Evolutionary conservation across 371 early-diverging fungal species (phyloP), one percentile per base, ranked within the genome.

Genomic region (Mucor racemosus): DNA sequence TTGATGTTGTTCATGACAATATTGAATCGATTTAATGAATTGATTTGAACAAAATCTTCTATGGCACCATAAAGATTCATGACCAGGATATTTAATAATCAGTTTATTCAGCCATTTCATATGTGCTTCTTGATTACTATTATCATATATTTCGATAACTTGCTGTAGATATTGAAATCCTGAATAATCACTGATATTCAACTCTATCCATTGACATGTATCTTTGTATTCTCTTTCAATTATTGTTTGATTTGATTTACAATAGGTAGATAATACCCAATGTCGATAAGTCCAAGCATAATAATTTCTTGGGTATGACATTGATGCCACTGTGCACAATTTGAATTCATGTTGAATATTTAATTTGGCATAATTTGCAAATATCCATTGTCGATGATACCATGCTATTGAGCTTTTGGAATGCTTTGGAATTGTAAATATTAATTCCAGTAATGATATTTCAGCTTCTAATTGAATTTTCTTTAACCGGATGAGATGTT

Each of bases 51-150:
- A 82, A 60, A 80, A 85, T 40, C 89, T 81, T 39, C 80, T 73
- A 71, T 88, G 87, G 42, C 77, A 84, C 89, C 89, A 88, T 21
- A 87, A 59, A 0, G 86, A 72, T 66, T 87, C 87, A 58, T 88
- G 85, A 11, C 86, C 86, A 8, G 87, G 87, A 42, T 77, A 88
- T 58, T 69, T 71, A 44, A 64, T 35, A 14, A 84, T 78, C 13
- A 84, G 53, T 11, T 62, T 57, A 26, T 75, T 65, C 4, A 77
- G 44, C 76, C 87, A 80, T 11, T 46, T 33, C 56, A 81, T 48
- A 56, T 80, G 80, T 15, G 35, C 14, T 1, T 59, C 44, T 44
- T 33, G 34, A 19, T 54, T 11, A 4, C 39, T 33, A 11, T 40
- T 38, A 9, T 34, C 2, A 0, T 44, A 10, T 5, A 46, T 10